Evolutionary conservation across 176 grass and related monocot genomes (phyloP).

Genomic region (Avena eriantha): DNA sequence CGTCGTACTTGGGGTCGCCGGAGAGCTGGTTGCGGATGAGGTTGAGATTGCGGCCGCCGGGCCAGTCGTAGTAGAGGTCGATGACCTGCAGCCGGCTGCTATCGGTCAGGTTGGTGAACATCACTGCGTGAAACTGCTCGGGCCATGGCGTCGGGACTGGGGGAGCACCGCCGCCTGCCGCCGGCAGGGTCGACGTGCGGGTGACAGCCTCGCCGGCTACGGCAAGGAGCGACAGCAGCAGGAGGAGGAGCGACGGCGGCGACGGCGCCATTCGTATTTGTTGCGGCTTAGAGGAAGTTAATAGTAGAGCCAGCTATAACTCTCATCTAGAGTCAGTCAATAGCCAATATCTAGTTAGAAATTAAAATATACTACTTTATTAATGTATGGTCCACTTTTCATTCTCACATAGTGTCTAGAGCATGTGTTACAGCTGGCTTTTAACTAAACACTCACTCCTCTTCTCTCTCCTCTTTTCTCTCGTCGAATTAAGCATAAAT

Average conservation of each 20-base stretch:
- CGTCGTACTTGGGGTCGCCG: slow-evolving; percentile 62
- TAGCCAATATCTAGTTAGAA: too few relatives aligned
- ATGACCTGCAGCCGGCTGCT: slow-evolving; percentile 57
- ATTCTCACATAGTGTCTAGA: too few relatives aligned
- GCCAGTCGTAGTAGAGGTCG: slow-evolving; percentile 92
- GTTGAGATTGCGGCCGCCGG: slow-evolving; percentile 69
- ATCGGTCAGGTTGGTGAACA: slow-evolving; percentile 66
- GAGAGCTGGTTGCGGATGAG: slow-evolving; percentile 64
- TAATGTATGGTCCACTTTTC: too few relatives aligned
- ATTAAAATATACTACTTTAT: too few relatives aligned
- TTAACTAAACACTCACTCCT: too few relatives aligned
- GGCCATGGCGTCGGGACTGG: slow-evolving; percentile 61
- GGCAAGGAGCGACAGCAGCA: neutral
- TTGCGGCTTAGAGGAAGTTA: slow-evolving; percentile 27
- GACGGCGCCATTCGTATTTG: slow-evolving; percentile 27
- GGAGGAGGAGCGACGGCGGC: neutral
- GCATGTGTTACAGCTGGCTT: too few relatives aligned
- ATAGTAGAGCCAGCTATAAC: too few relatives aligned
- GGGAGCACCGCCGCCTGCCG: neutral
- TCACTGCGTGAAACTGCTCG: slow-evolving; percentile 70
- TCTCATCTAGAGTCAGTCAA: too few relatives aligned
- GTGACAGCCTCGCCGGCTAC: neutral
- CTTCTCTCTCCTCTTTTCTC: too few relatives aligned
- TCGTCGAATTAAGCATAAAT: too few relatives aligned
- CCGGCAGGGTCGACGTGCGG: neutral